Evolutionary conservation across 768 basidiomycete genomes (phyloP).

Genomic region (Russula foetens): DNA sequence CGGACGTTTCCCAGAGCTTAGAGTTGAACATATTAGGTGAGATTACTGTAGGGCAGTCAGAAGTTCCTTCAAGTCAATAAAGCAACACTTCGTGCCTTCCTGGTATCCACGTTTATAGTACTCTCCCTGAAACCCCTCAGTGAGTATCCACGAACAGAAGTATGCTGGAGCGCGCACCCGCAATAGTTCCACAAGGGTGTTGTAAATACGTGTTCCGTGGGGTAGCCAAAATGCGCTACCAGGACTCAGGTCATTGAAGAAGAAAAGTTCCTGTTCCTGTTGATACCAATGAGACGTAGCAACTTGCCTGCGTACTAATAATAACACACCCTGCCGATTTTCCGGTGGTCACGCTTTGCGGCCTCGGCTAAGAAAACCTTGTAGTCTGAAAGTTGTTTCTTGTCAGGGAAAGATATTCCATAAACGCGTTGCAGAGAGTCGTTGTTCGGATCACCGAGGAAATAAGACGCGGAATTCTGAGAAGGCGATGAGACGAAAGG

Average conservation of each 20-base stretch:
- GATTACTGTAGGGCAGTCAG: constrained; percentile 53
- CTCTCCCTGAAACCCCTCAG: constrained; percentile 47
- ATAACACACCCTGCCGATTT: constrained; percentile 71
- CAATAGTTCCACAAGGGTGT: constrained; percentile 84
- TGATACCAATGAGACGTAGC: constrained; percentile 8
- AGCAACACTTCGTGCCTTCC: constrained; percentile 51
- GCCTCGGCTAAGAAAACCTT: constrained; percentile 95
- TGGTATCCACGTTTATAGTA: constrained; percentile 95
- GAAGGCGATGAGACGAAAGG: neutral
- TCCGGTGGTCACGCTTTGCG: constrained; percentile 95
- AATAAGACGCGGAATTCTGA: constrained; percentile 96
- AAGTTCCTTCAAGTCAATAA: neutral
- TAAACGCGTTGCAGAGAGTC: constrained; percentile 95
- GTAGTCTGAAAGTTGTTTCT: constrained; percentile 90
- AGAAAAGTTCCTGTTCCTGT: constrained; percentile 94
- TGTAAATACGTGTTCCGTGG: constrained; percentile 95
- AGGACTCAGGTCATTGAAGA: constrained; percentile 95
- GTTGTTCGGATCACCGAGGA: constrained; percentile 88
- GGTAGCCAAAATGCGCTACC: constrained; percentile 96
- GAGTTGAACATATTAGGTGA: constrained; percentile 96
- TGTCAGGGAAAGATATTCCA: constrained; percentile 98
- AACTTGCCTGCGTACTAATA: neutral
- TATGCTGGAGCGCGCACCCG: constrained; percentile 45
- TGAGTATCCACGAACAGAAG: constrained; percentile 4
- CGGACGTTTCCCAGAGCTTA: constrained; percentile 97